A percentile compares a stretch with the other conserved stretches of the same genome.
Conservation (phyloP, 257 asterid species). For the Rehmannia glutinosa region DNA sequence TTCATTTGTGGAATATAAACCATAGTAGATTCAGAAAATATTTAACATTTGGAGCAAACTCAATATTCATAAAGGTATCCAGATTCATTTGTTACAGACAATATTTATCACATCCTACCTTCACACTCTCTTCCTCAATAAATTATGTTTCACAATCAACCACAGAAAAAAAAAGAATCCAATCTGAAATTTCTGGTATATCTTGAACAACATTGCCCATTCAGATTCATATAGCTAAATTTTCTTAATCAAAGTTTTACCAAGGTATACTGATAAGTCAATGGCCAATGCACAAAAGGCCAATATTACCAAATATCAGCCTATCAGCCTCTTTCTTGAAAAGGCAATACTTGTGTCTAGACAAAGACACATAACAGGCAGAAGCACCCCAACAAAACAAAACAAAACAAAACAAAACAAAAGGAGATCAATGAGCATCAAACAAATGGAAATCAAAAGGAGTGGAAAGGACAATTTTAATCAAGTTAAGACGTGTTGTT, state of each 20-base stretch:
- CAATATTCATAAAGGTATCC: too few relatives aligned
- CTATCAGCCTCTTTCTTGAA: neutral
- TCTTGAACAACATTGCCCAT: too few relatives aligned
- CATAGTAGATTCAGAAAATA: neutral
- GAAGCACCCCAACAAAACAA: too few relatives aligned
- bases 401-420: too few relatives aligned
- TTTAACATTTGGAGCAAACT: neutral
- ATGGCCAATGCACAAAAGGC: neutral
- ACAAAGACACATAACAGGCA: neutral
- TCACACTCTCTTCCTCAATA: neutral
- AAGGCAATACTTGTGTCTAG: neutral
- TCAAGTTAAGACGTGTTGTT: neutral
- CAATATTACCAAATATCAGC: neutral
- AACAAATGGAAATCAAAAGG: too few relatives aligned
- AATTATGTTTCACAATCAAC: too few relatives aligned
- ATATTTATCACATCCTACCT: neutral
- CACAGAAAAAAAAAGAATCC: too few relatives aligned
- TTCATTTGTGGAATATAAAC: neutral
- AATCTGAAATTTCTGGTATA: too few relatives aligned
- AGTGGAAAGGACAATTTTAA: neutral
- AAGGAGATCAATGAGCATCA: neutral
- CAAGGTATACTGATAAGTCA: neutral
- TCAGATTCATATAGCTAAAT: too few relatives aligned
- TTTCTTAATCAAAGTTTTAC: neutral
- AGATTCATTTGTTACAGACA: too few relatives aligned